Percentiles rank a stretch among this genome's conserved stretches.
Evolutionary conservation across 1,139 yeast species (phyloP).

Genomic region (Arxiozyma heterogenica): DNA sequence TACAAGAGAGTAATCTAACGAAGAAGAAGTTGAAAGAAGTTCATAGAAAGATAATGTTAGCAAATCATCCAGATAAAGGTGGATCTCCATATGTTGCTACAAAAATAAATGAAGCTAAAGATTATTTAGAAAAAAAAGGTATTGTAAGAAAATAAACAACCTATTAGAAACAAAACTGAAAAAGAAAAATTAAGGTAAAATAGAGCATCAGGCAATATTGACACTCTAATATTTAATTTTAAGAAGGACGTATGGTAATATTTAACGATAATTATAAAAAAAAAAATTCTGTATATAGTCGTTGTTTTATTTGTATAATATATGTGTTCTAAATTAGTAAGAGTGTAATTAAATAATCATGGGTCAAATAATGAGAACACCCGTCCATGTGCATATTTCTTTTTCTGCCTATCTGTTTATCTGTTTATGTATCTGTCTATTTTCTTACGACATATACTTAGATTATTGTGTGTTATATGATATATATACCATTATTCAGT

Average conservation of each 20-base stretch:
- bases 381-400: too few relatives aligned
- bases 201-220: not conserved
- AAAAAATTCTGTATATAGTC: not conserved
- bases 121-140: constrained; percentile 69
- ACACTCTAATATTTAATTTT: not conserved
- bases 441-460: not conserved
- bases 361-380: not conserved
- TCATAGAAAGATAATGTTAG: constrained; percentile 85
- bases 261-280: too few relatives aligned
- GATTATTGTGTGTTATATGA: constrained; percentile 12
- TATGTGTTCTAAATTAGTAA: not conserved
- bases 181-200: constrained; percentile 1
- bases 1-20: constrained; percentile 69
- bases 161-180: not conserved
- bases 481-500: constrained; percentile 19
- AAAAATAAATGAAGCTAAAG: constrained; percentile 94
- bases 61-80: constrained; percentile 97
- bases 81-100: constrained; percentile 94
- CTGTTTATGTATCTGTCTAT: too few relatives aligned
- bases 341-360: too few relatives aligned
- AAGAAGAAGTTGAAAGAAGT: constrained; percentile 79
- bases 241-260: not conserved
- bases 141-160: constrained; percentile 4
- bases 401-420: too few relatives aligned
- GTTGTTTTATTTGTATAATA: too few relatives aligned